phyloP scores from a whole-genome alignment of 192 early-diverging fungal species.

The Coemansia sp. region DNA sequence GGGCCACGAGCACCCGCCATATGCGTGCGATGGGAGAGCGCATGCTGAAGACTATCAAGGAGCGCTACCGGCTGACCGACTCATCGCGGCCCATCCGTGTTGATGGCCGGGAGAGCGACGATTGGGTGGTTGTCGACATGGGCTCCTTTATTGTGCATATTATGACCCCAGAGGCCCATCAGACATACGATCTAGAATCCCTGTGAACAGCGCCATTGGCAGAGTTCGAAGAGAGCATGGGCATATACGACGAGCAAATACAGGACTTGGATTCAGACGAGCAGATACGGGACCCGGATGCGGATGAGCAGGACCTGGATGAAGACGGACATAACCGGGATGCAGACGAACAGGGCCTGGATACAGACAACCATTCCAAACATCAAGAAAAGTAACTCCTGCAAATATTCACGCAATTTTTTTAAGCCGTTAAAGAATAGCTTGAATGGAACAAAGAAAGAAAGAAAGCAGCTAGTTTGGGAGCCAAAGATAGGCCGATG shows the following conservation, averaged over 20 bases:
- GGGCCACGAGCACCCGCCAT: constrained; percentile 48
- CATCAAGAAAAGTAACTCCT: no score
- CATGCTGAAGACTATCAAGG: constrained; percentile 39
- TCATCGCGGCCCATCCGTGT: constrained; percentile 13
- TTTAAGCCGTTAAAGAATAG: no score
- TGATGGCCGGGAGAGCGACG: constrained; percentile 49
- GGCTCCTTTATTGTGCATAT: constrained; percentile 44
- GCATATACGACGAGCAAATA: no score
- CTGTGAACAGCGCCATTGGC: constrained; percentile 23
- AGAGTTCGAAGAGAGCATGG: neutral
- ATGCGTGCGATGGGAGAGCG: constrained; percentile 48
- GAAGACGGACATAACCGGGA: no score
- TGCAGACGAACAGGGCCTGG: no score
- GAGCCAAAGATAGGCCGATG: constrained; percentile 55
- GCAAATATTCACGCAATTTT: neutral
- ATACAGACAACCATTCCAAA: no score
- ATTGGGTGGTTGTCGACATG: constrained; percentile 51
- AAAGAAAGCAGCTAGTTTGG: neutral
- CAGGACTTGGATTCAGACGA: neutral
- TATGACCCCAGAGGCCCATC: constrained; percentile 44
- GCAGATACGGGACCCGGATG: no score
- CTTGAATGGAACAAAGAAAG: no score
- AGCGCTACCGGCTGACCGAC: constrained; percentile 15
- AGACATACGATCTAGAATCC: constrained; percentile 31
- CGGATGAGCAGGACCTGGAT: no score